Evolutionary conservation across 768 basidiomycete species (phyloP).

Genomic region (Porpolomopsis calyptriformis): DNA sequence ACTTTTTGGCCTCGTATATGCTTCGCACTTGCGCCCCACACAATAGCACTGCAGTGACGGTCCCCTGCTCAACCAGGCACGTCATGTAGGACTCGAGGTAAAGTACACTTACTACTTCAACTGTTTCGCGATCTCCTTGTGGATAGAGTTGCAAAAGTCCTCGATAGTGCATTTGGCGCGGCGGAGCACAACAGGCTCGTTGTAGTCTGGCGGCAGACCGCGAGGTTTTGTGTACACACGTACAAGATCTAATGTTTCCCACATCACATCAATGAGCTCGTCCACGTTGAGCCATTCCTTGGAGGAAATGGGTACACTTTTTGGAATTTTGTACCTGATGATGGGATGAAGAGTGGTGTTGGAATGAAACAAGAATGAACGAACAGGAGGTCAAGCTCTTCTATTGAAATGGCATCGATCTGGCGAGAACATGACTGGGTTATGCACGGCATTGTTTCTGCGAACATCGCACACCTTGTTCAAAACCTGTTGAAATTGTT

Average conservation of each 20-base stretch:
- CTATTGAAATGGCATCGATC: slow-evolving; percentile 98
- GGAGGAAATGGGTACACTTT: slow-evolving; percentile 90
- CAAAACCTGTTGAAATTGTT: slow-evolving; percentile 40
- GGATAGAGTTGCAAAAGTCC: slow-evolving; percentile 87
- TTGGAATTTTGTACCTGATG: slow-evolving; percentile 78
- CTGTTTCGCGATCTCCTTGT: slow-evolving; percentile 95
- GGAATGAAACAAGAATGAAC: slow-evolving; percentile 16
- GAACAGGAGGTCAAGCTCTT: slow-evolving; percentile 86
- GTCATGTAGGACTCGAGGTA: background rate
- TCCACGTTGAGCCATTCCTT: slow-evolving; percentile 95
- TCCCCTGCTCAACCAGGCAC: slow-evolving; percentile 6
- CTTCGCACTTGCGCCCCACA: slow-evolving; percentile 97
- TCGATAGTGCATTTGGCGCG: slow-evolving; percentile 59
- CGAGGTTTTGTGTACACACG: slow-evolving; percentile 96
- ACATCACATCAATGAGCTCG: slow-evolving; percentile 88
- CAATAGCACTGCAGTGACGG: slow-evolving; percentile 52
- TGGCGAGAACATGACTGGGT: slow-evolving; percentile 18
- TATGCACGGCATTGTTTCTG: slow-evolving; percentile 4
- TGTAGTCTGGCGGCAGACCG: slow-evolving; percentile 84
- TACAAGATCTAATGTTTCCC: slow-evolving; percentile 85
- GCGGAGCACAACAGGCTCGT: slow-evolving; percentile 78
- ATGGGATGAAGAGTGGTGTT: slow-evolving; percentile 2
- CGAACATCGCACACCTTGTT: slow-evolving; percentile 52
- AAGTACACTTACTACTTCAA: slow-evolving; percentile 77
- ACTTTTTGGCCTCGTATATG: slow-evolving; percentile 95